phyloP scores from a whole-genome alignment of 805 yeast species.

The Candida piceae region DNA sequence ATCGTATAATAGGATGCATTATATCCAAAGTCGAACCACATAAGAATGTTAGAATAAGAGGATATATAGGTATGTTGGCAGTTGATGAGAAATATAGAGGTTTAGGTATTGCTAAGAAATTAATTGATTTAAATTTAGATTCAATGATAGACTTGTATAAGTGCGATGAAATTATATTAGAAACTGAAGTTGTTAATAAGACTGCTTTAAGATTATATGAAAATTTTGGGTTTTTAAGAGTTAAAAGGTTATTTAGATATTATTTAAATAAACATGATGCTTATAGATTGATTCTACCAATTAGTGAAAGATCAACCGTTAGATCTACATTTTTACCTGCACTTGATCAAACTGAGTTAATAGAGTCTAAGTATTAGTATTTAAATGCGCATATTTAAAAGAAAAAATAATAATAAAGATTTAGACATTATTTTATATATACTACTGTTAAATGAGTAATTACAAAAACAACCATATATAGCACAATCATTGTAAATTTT shows the following conservation, averaged over 20 bases:
- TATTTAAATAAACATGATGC: slow-evolving; percentile 94
- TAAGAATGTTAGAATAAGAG: slow-evolving; percentile 66
- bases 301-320: slow-evolving; percentile 52
- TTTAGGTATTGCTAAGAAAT: slow-evolving; percentile 70
- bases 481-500: not conserved
- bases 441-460: too few species aligned
- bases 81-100: slow-evolving; percentile 71
- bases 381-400: too few species aligned
- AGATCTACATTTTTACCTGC: slow-evolving; percentile 50
- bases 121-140: slow-evolving; percentile 59
- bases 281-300: slow-evolving; percentile 75
- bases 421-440: too few species aligned
- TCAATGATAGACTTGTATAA: slow-evolving; percentile 54
- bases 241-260: slow-evolving; percentile 68
- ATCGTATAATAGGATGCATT: slow-evolving; percentile 67
- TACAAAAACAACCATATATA: too few species aligned
- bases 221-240: slow-evolving; percentile 33
- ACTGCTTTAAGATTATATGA: slow-evolving; percentile 33
- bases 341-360: slow-evolving; percentile 15
- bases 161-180: slow-evolving; percentile 90
- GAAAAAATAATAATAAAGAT: too few species aligned
- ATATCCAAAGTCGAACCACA: slow-evolving; percentile 80
- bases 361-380: slow-evolving; percentile 20
- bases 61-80: slow-evolving; percentile 95
- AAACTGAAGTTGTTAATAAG: slow-evolving; percentile 79